Conservation (phyloP, 768 basidiomycete genomes). For the Strobilomyces dryophilus region DNA sequence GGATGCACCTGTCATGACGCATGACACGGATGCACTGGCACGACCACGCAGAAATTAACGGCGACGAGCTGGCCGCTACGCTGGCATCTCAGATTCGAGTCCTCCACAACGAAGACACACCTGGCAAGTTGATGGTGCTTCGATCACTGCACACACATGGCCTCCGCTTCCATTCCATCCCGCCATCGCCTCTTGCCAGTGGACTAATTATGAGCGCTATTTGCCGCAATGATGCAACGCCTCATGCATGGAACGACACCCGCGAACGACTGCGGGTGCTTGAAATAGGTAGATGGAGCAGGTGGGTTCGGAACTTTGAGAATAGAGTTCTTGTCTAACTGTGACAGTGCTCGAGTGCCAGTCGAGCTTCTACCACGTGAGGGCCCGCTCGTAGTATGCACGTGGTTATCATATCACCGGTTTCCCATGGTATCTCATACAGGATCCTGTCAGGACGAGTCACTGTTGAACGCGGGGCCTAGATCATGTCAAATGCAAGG, state of each 20-base stretch:
- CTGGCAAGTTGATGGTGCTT: neutral
- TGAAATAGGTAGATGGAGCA: constrained; percentile 11
- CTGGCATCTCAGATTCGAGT: neutral
- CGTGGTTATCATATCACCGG: neutral
- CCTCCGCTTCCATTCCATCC: neutral
- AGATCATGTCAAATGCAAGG: neutral
- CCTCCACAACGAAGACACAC: neutral
- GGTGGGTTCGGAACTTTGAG: neutral
- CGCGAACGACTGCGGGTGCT: constrained; percentile 9
- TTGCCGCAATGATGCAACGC: neutral
- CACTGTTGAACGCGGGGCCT: neutral
- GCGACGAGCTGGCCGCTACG: neutral
- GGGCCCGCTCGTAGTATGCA: neutral
- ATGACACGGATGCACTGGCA: neutral
- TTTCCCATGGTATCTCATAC: neutral
- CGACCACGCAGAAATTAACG: neutral
- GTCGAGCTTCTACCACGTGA: constrained; percentile 18
- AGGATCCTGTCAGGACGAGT: neutral
- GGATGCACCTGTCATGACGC: neutral
- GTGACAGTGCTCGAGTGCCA: constrained; percentile 5
- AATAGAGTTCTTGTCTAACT: constrained; percentile 16
- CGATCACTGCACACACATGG: constrained; percentile 9
- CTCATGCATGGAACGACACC: neutral
- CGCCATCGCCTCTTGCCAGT: neutral
- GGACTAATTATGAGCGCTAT: constrained; percentile 9